phyloP scores from a whole-genome alignment of 73 alveolate species.

The Paramecium primaurelia region DNA sequence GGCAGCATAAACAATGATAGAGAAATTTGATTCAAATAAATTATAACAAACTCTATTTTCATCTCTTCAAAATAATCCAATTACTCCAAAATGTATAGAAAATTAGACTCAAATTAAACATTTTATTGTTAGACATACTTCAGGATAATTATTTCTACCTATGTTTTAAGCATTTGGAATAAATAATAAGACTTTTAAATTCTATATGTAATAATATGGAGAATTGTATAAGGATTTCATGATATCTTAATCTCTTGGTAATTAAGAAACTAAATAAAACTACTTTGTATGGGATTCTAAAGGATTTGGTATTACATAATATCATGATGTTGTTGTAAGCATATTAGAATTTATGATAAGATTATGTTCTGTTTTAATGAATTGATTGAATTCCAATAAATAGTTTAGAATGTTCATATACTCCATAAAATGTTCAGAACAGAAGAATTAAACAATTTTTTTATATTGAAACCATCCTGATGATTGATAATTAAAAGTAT shows the following conservation, averaged over 20 bases:
- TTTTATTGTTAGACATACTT: neutral
- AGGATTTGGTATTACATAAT: constrained; percentile 18
- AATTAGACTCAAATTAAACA: neutral
- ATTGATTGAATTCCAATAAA: neutral
- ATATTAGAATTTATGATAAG: neutral
- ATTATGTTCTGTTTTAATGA: constrained; percentile 31
- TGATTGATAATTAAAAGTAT: neutral
- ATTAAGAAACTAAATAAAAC: neutral
- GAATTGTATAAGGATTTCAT: constrained; percentile 17
- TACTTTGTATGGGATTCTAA: constrained; percentile 32
- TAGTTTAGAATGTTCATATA: constrained; percentile 3
- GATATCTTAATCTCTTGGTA: neutral
- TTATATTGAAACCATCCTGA: constrained; percentile 30
- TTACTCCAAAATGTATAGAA: neutral
- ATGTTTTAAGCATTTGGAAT: neutral
- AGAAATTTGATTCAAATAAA: neutral
- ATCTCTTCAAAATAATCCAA: neutral
- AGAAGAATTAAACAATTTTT: neutral
- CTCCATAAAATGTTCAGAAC: constrained; percentile 28
- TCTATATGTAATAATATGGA: neutral
- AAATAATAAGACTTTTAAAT: neutral
- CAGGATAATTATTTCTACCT: neutral
- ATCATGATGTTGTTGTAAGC: constrained; percentile 36
- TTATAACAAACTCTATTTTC: neutral
- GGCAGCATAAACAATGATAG: neutral